Evolutionary conservation across 1,139 yeast species (phyloP).

Genomic region (Zhuliangozyma parablackwelliae): DNA sequence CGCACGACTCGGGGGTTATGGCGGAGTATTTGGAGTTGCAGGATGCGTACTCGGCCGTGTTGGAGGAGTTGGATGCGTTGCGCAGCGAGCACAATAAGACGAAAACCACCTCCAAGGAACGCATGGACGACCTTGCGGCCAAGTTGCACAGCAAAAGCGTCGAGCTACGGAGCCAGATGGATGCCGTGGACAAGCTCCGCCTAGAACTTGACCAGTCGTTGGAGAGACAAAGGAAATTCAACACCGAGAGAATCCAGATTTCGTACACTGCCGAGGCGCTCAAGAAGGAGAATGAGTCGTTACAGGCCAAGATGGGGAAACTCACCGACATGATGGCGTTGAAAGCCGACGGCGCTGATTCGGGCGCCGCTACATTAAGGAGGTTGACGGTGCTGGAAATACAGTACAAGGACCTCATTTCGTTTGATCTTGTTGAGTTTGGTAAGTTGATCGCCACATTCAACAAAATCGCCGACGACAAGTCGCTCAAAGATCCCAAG

Average conservation of each 20-base stretch:
- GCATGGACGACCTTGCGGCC: conserved; percentile 24
- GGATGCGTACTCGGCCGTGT: conserved; percentile 3
- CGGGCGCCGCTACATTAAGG: conserved; percentile 10
- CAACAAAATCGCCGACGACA: conserved; percentile 53
- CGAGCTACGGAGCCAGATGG: conserved; percentile 12
- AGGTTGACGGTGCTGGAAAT: conserved; percentile 25
- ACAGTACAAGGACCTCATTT: conserved; percentile 36
- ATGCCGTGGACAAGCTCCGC: conserved; percentile 18
- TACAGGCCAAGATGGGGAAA: conserved; percentile 7
- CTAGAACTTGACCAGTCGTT: conserved; percentile 39
- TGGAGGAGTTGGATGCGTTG: conserved; percentile 4
- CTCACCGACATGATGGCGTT: conserved; percentile 7
- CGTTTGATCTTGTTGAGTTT: conserved; percentile 36
- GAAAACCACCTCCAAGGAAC: conserved; percentile 21
- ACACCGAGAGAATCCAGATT: conserved; percentile 47
- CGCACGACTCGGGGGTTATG: conserved; percentile 4
- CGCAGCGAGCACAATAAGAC: conserved; percentile 17
- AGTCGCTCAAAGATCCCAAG: conserved; percentile 54
- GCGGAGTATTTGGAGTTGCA: conserved; percentile 8
- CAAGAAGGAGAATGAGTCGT: conserved; percentile 32
- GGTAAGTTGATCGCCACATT: conserved; percentile 44
- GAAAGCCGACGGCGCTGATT: conserved; percentile 18
- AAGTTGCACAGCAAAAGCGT: conserved; percentile 27
- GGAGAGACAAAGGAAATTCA: conserved; percentile 44
- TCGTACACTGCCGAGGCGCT: conserved; percentile 39